Evolutionary conservation across 768 basidiomycete genomes (phyloP).

Genomic region (Leucosporidium yakuticum): DNA sequence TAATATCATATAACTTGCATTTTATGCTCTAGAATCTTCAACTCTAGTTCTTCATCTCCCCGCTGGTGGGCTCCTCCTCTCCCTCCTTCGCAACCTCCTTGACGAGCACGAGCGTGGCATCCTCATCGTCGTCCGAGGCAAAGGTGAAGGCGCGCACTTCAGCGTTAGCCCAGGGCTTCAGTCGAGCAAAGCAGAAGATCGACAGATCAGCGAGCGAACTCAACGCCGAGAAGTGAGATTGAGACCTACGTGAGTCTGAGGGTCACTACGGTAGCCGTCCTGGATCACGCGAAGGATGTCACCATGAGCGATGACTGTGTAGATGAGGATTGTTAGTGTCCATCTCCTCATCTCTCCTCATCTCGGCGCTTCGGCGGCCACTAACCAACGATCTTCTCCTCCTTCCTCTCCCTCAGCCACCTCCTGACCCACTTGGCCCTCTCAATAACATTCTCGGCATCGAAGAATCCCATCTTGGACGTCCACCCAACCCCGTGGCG

Average conservation of each 20-base stretch:
- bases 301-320: slow-evolving; percentile 41
- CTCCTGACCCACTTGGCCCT: slow-evolving; percentile 35
- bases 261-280: slow-evolving; percentile 18
- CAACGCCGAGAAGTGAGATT: background rate
- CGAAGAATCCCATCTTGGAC: slow-evolving; percentile 40
- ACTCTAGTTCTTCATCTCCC: background rate
- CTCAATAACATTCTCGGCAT: slow-evolving; percentile 4
- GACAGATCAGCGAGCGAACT: no score
- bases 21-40: no score
- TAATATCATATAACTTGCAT: no score
- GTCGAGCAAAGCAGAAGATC: background rate
- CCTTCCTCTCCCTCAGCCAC: slow-evolving; percentile 40
- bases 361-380: background rate
- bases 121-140: slow-evolving; percentile 34
- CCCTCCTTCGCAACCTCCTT: slow-evolving; percentile 34
- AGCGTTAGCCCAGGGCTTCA: slow-evolving; percentile 41
- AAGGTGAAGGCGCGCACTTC: slow-evolving; percentile 42
- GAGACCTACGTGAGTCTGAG: slow-evolving; percentile 5
- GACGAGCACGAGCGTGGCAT: slow-evolving; percentile 35
- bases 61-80: slow-evolving; percentile 30
- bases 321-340: no score
- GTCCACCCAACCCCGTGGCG: slow-evolving; percentile 33
- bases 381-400: slow-evolving; percentile 39
- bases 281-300: slow-evolving; percentile 37
- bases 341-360: background rate